A percentile compares a stretch with the other conserved stretches of the same genome.
phyloP scores from a whole-genome alignment of 2,329 filamentous ascomycete genomes.

The Furcasterigmium furcatum region DNA sequence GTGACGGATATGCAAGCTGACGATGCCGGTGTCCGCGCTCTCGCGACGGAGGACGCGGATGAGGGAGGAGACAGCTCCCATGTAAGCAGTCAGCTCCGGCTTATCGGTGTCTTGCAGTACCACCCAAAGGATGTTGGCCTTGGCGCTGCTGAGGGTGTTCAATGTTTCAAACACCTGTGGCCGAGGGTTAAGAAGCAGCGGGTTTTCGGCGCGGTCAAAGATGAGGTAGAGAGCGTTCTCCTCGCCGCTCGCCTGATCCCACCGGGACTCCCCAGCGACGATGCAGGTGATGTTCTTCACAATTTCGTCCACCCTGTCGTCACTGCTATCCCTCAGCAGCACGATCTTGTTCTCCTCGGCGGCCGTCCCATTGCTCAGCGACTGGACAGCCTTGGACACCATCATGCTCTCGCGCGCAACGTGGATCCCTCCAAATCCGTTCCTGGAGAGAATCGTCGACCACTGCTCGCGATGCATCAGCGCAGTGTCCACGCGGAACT shows the following conservation, averaged over 20 bases:
- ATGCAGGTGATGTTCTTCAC: neutral
- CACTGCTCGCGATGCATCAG: too few relatives aligned
- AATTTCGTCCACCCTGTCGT: neutral
- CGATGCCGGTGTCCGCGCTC: conserved; percentile 11
- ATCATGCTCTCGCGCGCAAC: too few relatives aligned
- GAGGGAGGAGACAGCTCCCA: conserved; percentile 14
- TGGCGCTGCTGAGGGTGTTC: neutral
- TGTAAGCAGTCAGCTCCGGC: neutral
- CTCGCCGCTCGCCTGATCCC: neutral
- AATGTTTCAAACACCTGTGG: neutral
- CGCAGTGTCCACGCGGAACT: conserved; percentile 1
- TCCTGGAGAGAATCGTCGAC: too few relatives aligned
- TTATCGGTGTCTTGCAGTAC: conserved; percentile 1
- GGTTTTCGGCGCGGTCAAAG: neutral
- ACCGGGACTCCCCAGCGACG: neutral
- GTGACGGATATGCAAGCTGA: conserved; percentile 14
- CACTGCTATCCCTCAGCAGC: too few relatives aligned
- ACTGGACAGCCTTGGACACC: too few relatives aligned
- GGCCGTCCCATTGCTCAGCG: too few relatives aligned
- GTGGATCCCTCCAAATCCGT: too few relatives aligned
- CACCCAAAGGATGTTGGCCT: conserved; percentile 2
- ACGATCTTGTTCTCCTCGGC: too few relatives aligned
- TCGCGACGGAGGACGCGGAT: conserved; percentile 16
- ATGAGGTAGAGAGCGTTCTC: neutral
- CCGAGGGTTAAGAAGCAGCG: neutral